Evolutionary conservation across 2,329 filamentous ascomycete species (phyloP), one percentile per base, ranked within the genome.

Genomic region (Aspergillus versicolor): DNA sequence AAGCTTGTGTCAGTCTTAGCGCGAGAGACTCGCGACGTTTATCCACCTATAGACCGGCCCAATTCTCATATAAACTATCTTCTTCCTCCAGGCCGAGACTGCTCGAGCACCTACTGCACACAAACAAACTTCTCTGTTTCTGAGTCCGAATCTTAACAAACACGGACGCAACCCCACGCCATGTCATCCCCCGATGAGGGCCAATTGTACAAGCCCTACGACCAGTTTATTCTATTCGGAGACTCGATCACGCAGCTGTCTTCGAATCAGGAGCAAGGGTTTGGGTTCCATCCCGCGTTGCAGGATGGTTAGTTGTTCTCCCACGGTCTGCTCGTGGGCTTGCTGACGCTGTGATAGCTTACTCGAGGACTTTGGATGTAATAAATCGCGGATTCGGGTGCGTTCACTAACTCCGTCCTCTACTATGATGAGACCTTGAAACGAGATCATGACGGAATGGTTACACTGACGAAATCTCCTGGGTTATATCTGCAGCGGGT

Each of bases 161-260:
- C 27, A 30, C 27, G 13, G 5, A n/a, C 32, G 9, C 32, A 37
- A 5, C n/a, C 19, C 15, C 32, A 37, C 27, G 49, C 57, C 41
- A 45, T 48, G 47, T n/a, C 49, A 12, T 9, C 53, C 27, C 47
- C 32, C 37, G 55, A 56, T 13, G 56, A 57, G 9, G 50, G 59
- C 42, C 42, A 34, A 21, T 52, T 59, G 13, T 68, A 61, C 61
- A 60, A 66, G 57, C 77, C 83, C 1, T 89, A 89, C 67, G 86
- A 88, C 48, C 90, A 92, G 68, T 80, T 92, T 65, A 80, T 97
- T 61, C 84, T 97, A 22, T 89, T 97, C 61, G 93, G 93, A 54
- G 94, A 97, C 76, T 96, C 91, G 32, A 88, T 97, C 60, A 88
- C 93, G 48, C 87, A 97, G 69, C 79, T 82, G 42, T 83, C 86